Conservation (phyloP, 1,284 basidiomycete genomes). For the Cutaneotrichosporon cyanovorans region DNA sequence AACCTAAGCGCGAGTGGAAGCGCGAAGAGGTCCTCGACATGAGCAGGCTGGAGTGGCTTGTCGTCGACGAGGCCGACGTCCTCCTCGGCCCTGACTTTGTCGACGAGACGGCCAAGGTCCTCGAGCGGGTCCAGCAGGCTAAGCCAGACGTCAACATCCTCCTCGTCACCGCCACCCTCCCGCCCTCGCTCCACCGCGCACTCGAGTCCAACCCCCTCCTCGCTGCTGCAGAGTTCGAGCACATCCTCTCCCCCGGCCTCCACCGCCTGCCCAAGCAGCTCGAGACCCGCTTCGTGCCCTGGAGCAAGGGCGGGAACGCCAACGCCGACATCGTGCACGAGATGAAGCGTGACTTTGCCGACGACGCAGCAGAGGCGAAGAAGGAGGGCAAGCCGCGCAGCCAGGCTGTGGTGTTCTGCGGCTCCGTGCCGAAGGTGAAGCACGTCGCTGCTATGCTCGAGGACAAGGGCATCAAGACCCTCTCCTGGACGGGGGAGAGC, state of each 20-base stretch:
- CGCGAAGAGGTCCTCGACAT: slow-evolving; percentile 5
- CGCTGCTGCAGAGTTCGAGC: slow-evolving; percentile 46
- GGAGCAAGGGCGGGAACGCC: slow-evolving; percentile 65
- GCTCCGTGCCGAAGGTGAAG: slow-evolving; percentile 61
- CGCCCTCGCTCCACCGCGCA: slow-evolving; percentile 62
- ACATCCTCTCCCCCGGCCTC: slow-evolving; percentile 67
- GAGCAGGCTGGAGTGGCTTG: slow-evolving; percentile 63
- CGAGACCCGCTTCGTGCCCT: slow-evolving; percentile 61
- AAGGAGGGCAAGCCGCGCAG: slow-evolving; percentile 51
- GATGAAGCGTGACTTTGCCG: slow-evolving; percentile 49
- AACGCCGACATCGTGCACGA: slow-evolving; percentile 67
- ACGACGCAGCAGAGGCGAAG: slow-evolving; percentile 19
- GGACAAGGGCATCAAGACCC: slow-evolving; percentile 56
- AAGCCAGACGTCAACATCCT: slow-evolving; percentile 48
- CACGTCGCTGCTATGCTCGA: slow-evolving; percentile 54
- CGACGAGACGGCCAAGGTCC: slow-evolving; percentile 58
- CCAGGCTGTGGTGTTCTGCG: slow-evolving; percentile 73
- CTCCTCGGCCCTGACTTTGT: slow-evolving; percentile 77
- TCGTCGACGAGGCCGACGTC: slow-evolving; percentile 82
- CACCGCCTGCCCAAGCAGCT: slow-evolving; percentile 67
- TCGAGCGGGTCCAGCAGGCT: slow-evolving; percentile 52
- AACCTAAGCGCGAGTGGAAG: background rate
- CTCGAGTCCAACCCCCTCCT: slow-evolving; percentile 57
- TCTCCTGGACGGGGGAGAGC: slow-evolving; percentile 58
- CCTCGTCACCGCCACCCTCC: slow-evolving; percentile 80